These are phyloP conservation scores for Ophiostoma sp. DNA, from an alignment of 2,329 filamentous ascomycete species.

Conservation along the genomic window DNA sequence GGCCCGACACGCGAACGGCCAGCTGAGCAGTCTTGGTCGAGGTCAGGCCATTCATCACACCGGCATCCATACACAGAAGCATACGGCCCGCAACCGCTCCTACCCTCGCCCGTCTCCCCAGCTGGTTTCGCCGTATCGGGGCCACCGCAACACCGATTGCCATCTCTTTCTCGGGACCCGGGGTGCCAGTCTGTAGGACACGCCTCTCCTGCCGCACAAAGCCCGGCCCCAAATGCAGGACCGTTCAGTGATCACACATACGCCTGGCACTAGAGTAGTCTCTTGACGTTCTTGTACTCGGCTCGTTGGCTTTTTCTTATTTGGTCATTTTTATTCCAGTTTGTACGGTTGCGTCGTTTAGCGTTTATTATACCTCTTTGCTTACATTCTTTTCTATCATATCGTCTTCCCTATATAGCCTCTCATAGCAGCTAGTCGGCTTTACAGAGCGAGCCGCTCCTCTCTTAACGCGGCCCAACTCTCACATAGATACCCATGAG, in stretches of 20 bases:
- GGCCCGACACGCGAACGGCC: neutral
- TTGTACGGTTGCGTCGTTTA: neutral
- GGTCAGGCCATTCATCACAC: neutral
- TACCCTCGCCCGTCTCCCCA: neutral
- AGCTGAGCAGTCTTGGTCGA: neutral
- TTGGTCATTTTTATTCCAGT: neutral
- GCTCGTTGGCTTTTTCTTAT: neutral
- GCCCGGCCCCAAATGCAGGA: neutral
- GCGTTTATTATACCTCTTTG: constrained; percentile 1
- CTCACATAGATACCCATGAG: neutral
- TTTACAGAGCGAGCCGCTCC: neutral
- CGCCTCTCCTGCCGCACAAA: neutral
- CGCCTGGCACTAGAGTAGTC: neutral
- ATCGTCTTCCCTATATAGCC: neutral
- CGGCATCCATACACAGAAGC: neutral
- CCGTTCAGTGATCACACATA: neutral
- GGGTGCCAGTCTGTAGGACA: constrained; percentile 11
- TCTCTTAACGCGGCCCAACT: neutral
- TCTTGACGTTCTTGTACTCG: too few relatives aligned
- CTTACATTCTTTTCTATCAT: neutral
- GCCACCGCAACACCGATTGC: neutral
- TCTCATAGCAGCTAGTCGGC: neutral
- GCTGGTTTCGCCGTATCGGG: neutral
- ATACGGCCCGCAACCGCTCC: neutral
- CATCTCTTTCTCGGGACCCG: neutral